phyloP scores from a whole-genome alignment of 1,139 yeast species.

The Meyerozyma elateridarum region DNA sequence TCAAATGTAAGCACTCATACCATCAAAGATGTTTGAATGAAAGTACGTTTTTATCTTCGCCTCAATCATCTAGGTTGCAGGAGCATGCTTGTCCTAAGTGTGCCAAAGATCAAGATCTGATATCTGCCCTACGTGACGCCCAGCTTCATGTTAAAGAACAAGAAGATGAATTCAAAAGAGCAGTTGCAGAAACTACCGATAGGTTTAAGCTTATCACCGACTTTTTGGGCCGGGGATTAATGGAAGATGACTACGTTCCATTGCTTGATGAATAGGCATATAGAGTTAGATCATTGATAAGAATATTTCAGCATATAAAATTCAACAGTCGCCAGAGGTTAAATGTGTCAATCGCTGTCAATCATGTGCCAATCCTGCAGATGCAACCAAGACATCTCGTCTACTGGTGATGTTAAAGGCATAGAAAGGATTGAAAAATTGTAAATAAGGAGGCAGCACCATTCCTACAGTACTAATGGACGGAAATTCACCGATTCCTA shows the following conservation, averaged over 20 bases:
- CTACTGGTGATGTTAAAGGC: no score
- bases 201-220: slow-evolving; percentile 74
- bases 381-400: no score
- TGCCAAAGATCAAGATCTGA: slow-evolving; percentile 60
- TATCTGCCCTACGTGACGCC: slow-evolving; percentile 51
- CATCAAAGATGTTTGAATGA: slow-evolving; percentile 78
- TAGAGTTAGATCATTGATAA: no score
- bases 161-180: slow-evolving; percentile 55
- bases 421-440: no score
- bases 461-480: no score
- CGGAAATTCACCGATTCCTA: no score
- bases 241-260: slow-evolving; percentile 44
- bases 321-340: no score
- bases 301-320: no score
- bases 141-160: slow-evolving; percentile 63
- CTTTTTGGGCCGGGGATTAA: slow-evolving; percentile 82
- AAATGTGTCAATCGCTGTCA: no score
- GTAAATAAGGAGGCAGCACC: no score
- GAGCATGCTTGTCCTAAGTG: slow-evolving; percentile 64
- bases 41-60: slow-evolving; percentile 22
- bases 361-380: no score
- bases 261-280: slow-evolving; percentile 9
- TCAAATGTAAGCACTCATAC: slow-evolving; percentile 81
- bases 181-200: slow-evolving; percentile 56
- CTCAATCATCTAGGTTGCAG: slow-evolving; percentile 7